Evolutionary conservation across 2,329 filamentous ascomycete species (phyloP), one percentile per base, ranked within the genome.

Genomic region (Neocucurbitaria cava): DNA sequence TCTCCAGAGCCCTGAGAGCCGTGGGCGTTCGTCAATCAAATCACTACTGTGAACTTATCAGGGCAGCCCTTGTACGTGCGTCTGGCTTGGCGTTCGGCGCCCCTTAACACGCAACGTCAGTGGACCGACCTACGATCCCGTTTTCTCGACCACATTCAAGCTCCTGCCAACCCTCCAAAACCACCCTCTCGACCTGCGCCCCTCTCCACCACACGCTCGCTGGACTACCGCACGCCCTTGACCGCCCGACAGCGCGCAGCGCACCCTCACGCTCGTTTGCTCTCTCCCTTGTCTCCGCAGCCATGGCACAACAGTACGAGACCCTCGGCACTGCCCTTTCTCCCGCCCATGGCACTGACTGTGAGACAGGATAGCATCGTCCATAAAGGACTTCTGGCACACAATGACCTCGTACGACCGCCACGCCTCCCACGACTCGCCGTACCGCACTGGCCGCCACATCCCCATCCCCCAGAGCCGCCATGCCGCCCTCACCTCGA

Each of bases 331-430:
- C 26, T 30, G 30, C 43, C 30, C 38, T 46, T 30, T 46, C 48
- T 43, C 36, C 10, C 20, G 45, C 38, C 35, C 58, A 41, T 53
- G 53, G 47, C 20, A 59, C 71, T 76, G 62, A 75, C 66, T 45
- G 30, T 48, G 26, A 41, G 15, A 49, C 68, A 76, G 72, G 52
- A 68, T 76, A 44, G 65, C 71, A 30, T 57, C 65, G 50, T 87
- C 89, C 78, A 90, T 95, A 78, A 90, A 90, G 78, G 90, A 90
- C 59, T 94, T 99, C 81, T 99, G 95, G 95, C 95, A 98, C 66
- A 95, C 76, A 55, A 77, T 90, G 84, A 89, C 86, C 74, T 89
- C 86, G 61, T 84, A 88, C 70, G 84, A 87, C 81, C 96, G 95
- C 59, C 87, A 99, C 81, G 96, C 95, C 61, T 89, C 88, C 58